Evolutionary conservation across 2,329 filamentous ascomycete species (phyloP).

Genomic region (Phaeomoniella chlamydospora): DNA sequence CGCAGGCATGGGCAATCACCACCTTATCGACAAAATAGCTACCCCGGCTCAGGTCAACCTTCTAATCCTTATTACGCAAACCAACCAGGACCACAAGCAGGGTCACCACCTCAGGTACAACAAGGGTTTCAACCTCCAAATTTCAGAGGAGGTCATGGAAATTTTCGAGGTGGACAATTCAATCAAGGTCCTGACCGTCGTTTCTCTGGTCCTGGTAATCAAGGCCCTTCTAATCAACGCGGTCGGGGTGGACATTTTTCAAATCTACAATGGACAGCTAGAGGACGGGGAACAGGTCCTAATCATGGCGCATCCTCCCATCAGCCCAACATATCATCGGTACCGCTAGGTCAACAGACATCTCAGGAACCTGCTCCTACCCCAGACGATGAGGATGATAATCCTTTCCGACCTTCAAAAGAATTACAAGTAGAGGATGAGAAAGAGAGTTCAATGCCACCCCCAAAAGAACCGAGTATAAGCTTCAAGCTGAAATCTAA

Average conservation of each 20-base stretch:
- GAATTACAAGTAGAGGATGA: constrained; percentile 53
- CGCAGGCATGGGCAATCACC: constrained; percentile 43
- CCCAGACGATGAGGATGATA: constrained; percentile 39
- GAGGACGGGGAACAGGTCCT: constrained; percentile 29
- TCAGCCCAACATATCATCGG: constrained; percentile 18
- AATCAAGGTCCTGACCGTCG: constrained; percentile 16
- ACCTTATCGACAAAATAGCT: constrained; percentile 43
- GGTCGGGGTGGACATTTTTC: constrained; percentile 47
- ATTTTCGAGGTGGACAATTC: constrained; percentile 48
- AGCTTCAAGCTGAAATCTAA: constrained; percentile 88
- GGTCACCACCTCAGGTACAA: constrained; percentile 42
- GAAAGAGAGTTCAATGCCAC: constrained; percentile 34
- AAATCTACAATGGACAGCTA: constrained; percentile 58
- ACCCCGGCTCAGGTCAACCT: constrained; percentile 37
- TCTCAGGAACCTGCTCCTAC: constrained; percentile 19
- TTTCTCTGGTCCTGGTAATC: constrained; percentile 7
- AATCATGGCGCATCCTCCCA: background rate
- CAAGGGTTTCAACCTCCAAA: constrained; percentile 33
- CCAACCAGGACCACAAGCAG: constrained; percentile 30
- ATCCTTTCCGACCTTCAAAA: constrained; percentile 48
- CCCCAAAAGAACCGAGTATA: constrained; percentile 48
- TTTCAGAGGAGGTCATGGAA: constrained; percentile 36
- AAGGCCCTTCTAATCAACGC: constrained; percentile 23
- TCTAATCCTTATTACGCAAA: constrained; percentile 42
- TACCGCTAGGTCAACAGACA: constrained; percentile 14